phyloP scores from a whole-genome alignment of 805 yeast species.

The Wickerhamia fluorescens region DNA sequence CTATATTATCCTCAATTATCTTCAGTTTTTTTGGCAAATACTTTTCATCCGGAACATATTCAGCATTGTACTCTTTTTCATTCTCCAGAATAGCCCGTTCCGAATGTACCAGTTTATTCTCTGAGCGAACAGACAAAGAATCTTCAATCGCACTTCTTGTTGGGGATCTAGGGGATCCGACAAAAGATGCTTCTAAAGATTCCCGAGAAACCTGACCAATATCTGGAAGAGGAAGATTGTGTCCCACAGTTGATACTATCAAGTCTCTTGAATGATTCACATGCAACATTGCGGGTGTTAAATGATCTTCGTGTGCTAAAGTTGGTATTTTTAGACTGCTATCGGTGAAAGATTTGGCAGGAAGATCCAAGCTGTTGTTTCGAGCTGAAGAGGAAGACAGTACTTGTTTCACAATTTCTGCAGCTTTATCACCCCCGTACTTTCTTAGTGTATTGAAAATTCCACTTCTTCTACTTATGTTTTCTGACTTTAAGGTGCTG shows the following conservation, averaged over 20 bases:
- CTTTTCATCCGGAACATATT: constrained; percentile 6
- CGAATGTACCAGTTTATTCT: constrained; percentile 2
- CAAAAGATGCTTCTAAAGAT: constrained; percentile 2
- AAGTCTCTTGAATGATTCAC: too few species aligned
- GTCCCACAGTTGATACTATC: too few species aligned
- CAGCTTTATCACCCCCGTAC: constrained; percentile 34
- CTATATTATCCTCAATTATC: constrained; percentile 15
- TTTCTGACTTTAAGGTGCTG: constrained; percentile 1
- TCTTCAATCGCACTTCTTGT: constrained; percentile 1
- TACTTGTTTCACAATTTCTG: constrained; percentile 28
- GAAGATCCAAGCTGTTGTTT: constrained; percentile 3
- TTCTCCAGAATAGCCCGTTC: constrained; percentile 1
- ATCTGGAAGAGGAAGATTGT: not conserved
- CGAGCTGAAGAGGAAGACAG: constrained; percentile 2
- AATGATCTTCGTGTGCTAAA: not conserved
- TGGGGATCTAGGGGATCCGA: constrained; percentile 1
- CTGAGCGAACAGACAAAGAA: constrained; percentile 1
- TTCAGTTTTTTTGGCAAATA: constrained; percentile 16
- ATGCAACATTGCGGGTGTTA: not conserved
- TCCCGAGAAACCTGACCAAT: not conserved
- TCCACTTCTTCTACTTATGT: constrained; percentile 20
- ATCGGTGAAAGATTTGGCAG: too few species aligned
- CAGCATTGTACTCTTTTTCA: not conserved
- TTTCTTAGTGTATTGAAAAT: constrained; percentile 34
- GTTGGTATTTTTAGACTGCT: not conserved